Evolutionary conservation across 2,329 filamentous ascomycete species (phyloP), one percentile per base, ranked within the genome.

Genomic region (Thelonectria blattea): DNA sequence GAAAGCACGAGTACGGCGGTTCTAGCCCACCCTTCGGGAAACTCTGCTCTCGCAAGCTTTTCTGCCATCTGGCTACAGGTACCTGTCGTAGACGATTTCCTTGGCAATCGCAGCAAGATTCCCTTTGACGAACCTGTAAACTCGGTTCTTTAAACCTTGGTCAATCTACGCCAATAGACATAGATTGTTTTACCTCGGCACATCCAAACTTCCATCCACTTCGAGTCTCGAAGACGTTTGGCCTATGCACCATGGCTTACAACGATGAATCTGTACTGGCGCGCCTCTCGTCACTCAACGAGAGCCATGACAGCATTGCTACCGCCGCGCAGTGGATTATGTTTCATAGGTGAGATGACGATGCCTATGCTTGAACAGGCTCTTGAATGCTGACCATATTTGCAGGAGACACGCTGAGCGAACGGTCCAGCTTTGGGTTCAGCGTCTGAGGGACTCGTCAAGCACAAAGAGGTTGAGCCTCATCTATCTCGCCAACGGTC

Each of bases 251-350:
- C 62, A 97, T 99, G 94, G 89, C 95, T 47, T 98, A 97, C 80
- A 95, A 91, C 67, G 93, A 98, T 78, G 95, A 99, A 80, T 91
- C 93, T 48, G 93, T 99, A 57, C 88, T 93, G 75, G 92, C 94
- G 55, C 97, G 97, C 81, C 89, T 99, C 55, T 96, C 93, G 32
- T 92, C 93, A 43, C 86, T 99, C 64, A 97, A 97, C 78, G 96
- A 99, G 79, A 96, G 93, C 11, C 94, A 99, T 76, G 95, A 99
- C 75, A 96, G 93, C 78, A 98, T 99, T 73, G 87, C 96, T 62
- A 94, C 92, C 37, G 93, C 96, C 64, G 93, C 95, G 59, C 94
- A 98, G 88, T 99, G 96, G 96, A 95, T 99, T 63, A 96, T 99
- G 90, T 99, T 99, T 76, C 94, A 99, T 79, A 90, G 93, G 93